Percentiles rank a stretch among this genome's conserved stretches.
Conservation (phyloP, 805 yeast genomes). For the Cyberlindnera americana region DNA sequence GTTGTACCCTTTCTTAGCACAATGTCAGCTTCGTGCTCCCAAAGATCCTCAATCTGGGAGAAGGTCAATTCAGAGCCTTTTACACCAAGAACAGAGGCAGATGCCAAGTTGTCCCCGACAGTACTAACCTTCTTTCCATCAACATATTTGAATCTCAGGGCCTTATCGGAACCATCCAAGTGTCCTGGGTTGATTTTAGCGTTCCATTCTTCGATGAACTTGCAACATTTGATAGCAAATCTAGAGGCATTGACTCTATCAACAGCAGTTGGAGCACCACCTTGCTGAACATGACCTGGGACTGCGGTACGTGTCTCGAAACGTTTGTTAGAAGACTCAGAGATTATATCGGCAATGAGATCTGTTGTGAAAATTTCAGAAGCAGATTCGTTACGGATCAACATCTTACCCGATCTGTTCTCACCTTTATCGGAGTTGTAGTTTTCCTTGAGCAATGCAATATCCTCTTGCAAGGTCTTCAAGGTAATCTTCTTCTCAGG, state of each 20-base stretch:
- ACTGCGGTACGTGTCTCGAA: conserved; percentile 93
- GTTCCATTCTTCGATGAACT: conserved; percentile 73
- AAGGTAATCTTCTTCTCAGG: conserved; percentile 68
- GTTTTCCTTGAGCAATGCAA: conserved; percentile 61
- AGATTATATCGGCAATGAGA: conserved; percentile 77
- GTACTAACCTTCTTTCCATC: conserved; percentile 46
- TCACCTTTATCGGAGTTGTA: conserved; percentile 57
- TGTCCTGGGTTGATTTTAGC: conserved; percentile 30
- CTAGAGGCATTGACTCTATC: conserved; percentile 89
- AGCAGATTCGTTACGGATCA: conserved; percentile 81
- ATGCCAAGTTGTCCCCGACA: conserved; percentile 37
- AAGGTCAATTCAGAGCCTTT: conserved; percentile 63
- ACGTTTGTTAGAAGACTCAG: conserved; percentile 68
- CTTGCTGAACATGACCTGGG: conserved; percentile 99
- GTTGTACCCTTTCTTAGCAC: conserved; percentile 60
- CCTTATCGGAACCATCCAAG: conserved; percentile 36
- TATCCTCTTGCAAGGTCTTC: conserved; percentile 69
- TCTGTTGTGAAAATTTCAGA: conserved; percentile 80
- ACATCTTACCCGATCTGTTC: conserved; percentile 65
- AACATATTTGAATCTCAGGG: conserved; percentile 49
- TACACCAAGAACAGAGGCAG: conserved; percentile 60
- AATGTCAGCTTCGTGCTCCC: conserved; percentile 58
- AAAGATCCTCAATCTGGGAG: conserved; percentile 52
- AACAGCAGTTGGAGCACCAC: conserved; percentile 91
- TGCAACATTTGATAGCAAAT: conserved; percentile 80